Evolutionary conservation across 2,329 filamentous ascomycete species (phyloP), one percentile per base, ranked within the genome.

Genomic region (Aureobasidium sp.): DNA sequence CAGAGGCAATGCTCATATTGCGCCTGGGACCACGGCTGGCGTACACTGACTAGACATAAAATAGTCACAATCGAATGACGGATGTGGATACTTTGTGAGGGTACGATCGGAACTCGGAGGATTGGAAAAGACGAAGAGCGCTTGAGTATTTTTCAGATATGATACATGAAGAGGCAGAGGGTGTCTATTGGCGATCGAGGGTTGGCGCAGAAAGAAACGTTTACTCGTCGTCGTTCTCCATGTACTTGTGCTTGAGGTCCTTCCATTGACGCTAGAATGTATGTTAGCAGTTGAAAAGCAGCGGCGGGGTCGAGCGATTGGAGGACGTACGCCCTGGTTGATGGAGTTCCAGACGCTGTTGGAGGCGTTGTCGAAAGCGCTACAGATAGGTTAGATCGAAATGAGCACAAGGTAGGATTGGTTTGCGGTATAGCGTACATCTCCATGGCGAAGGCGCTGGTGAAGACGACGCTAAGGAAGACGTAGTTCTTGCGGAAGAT

Each of bases 201-300:
- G 37, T 9, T 10, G 17, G 24, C 15, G 41, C 17, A 10, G 32
- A 17, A 48, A 20, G 32, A 24, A 47, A 26, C 41, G 37, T 63
- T 63, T 66, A 63, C 46, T 66, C 84, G 64, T 82, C 82, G 78
- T 89, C 73, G n/a, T 47, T 65, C 68, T 63, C 65, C 72, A 96
- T 77, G 78, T 96, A 99, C 78, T 84, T 87, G 77, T 87, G 81
- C 81, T 95, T 93, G 82, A 99, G 97, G 77, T 99, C 94, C 85
- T 97, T 97, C 94, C 94, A 97, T 95, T 97, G 93, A 73, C 93
- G 91, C 93, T 97, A 73, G 63, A 24, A 12, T n/a, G 3, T n/a
- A 0, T 29, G 67, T 75, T 66, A 74, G 73, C 65, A 32, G 17
- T 46, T 9, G 26, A 15, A 44, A 24, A n/a, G 6, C 8, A 10